Evolutionary conservation across 208 protist species (phyloP), one percentile per base, ranked within the genome.

Genomic region (Crithidia sp.): DNA sequence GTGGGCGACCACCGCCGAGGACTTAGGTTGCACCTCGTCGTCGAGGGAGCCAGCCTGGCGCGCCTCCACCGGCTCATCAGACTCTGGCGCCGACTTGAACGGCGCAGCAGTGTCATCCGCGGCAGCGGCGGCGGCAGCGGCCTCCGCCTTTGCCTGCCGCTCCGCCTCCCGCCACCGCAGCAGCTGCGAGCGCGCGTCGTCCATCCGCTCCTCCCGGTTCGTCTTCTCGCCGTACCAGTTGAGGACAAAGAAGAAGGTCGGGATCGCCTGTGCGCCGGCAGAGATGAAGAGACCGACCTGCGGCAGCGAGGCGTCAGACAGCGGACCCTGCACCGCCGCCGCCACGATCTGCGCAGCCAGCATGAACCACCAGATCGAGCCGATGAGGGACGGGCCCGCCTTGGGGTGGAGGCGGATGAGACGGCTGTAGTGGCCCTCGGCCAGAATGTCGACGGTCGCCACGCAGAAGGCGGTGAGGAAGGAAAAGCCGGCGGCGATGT

Each of bases 351-450:
- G 54, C 45, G 83, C 85, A 5, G 86, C 8, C 68, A 90, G 76
- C 36, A 83, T 79, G 57, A 76, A 83, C 76, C 82, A 86, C 88
- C 85, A 93, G 43, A 93, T 77, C 70, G 79, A 93, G n/a, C 78
- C 85, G 16, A 90, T 82, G 10, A 93, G 77, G 50, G 76, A 16
- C 0, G 83, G 75, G n/a, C 85, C 85, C 19, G 74, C 61, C 56
- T 62, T 63, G 4, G 88, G 88, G 47, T 76, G 28, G n/a, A 64
- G 59, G 45, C 77, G 78, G n/a, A 93, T 82, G 54, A 89, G 67
- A 19, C 84, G 81, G 64, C 81, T 90, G 83, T 93, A 93, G 70
- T 86, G 83, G 14, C 88, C 88, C 58, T 93, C 79, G 7, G 83
- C 85, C 12, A 93, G 77, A 57, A 90, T 90, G 65, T 93, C 88